Evolutionary conservation across 305 asterid genomes (phyloP).

Genomic region (Solanum hybrid): DNA sequence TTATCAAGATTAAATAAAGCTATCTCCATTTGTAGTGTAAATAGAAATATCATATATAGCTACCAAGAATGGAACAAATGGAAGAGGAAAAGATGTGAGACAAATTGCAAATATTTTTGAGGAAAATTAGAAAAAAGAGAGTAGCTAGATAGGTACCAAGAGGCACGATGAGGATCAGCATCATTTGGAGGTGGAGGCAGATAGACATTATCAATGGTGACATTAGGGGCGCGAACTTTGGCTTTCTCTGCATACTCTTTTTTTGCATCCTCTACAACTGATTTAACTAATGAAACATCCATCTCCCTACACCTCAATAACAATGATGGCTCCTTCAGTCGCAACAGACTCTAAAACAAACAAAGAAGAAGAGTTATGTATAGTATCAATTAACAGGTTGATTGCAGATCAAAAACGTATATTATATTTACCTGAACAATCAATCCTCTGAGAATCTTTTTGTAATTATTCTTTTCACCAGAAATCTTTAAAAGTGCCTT

Average conservation of each 20-base stretch:
- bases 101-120: not conserved
- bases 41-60: not conserved
- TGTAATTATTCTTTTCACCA: conserved; percentile 17
- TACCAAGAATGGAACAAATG: not conserved
- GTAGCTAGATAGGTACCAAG: conserved; percentile 15
- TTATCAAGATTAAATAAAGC: not conserved
- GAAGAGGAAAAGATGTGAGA: not conserved
- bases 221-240: conserved; percentile 13
- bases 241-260: conserved; percentile 24
- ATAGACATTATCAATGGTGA: conserved; percentile 24
- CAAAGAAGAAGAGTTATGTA: not conserved
- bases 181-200: conserved; percentile 32
- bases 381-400: not conserved
- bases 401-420: not conserved
- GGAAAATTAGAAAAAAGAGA: not conserved
- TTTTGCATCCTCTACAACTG: conserved; percentile 31
- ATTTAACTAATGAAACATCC: conserved; percentile 22
- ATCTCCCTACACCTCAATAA: conserved; percentile 36
- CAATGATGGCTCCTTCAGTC: conserved; percentile 29
- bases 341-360: conserved; percentile 17
- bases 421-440: conserved; percentile 21
- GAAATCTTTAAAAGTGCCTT: conserved; percentile 24
- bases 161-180: conserved; percentile 12
- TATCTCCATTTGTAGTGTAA: not conserved
- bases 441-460: conserved; percentile 23